These are phyloP conservation scores for Penicillium macrosclerotiorum DNA, from an alignment of 495 filamentous ascomycete genomes.

Conservation along the genomic window DNA sequence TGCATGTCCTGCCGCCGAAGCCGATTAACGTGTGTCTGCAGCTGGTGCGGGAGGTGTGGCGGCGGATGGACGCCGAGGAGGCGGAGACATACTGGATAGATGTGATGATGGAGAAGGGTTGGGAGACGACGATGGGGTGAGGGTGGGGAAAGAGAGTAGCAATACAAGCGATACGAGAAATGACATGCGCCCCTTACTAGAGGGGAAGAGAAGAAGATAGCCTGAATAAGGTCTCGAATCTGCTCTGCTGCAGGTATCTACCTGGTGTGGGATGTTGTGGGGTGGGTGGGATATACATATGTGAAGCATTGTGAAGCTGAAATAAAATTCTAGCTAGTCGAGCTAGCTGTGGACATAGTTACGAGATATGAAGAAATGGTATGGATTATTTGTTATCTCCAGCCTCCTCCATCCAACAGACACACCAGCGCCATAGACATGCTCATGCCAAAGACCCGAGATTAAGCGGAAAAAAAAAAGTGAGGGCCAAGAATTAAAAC, in stretches of 20 bases:
- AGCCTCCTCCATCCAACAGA: conserved; percentile 5
- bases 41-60: conserved; percentile 53
- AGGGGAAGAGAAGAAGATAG: too few species aligned
- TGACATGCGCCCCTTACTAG: too few species aligned
- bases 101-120: conserved; percentile 56
- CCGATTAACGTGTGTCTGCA: conserved; percentile 48
- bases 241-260: too few species aligned
- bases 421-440: conserved; percentile 16
- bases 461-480: conserved; percentile 1
- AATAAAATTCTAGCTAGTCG: too few species aligned
- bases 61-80: conserved; percentile 44
- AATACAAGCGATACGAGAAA: too few species aligned
- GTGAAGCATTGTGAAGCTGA: too few species aligned
- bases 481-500: conserved; percentile 1
- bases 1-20: conserved; percentile 52
- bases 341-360: too few species aligned
- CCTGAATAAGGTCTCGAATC: too few species aligned
- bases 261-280: too few species aligned
- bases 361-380: too few species aligned
- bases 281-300: too few species aligned
- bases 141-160: not conserved
- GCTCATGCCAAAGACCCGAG: conserved; percentile 16
- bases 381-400: conserved; percentile 15
- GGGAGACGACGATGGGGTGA: conserved; percentile 58
- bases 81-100: conserved; percentile 51